Percentiles rank a stretch among this genome's conserved stretches.
Conservation (phyloP, 2,329 filamentous ascomycete genomes). For the Monascus ruber region DNA sequence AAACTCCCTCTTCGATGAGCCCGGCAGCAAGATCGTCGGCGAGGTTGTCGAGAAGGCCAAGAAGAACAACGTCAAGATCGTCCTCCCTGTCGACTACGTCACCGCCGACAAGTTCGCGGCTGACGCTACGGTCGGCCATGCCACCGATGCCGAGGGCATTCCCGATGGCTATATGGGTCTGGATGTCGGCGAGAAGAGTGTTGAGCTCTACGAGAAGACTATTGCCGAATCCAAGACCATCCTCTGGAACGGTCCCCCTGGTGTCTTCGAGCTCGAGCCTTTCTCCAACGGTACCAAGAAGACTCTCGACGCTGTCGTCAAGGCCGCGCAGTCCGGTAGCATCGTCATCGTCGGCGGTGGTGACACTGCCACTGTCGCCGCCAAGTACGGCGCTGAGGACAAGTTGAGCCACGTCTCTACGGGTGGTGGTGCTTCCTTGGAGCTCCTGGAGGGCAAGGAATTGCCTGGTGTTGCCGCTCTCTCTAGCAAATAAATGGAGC, state of each 20-base stretch:
- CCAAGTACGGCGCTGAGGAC: conserved; percentile 91
- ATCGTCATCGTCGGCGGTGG: conserved; percentile 98
- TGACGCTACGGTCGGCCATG: conserved; percentile 68
- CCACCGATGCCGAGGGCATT: conserved; percentile 79
- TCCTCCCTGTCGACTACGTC: conserved; percentile 89
- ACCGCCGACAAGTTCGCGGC: conserved; percentile 90
- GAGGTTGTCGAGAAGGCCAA: conserved; percentile 89
- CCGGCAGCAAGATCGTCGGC: conserved; percentile 80
- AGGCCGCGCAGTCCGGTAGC: conserved; percentile 69
- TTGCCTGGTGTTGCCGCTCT: conserved; percentile 87
- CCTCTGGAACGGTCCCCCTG: conserved; percentile 95
- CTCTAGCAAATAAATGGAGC: conserved; percentile 53
- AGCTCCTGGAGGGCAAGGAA: conserved; percentile 96
- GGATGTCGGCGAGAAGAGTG: conserved; percentile 80
- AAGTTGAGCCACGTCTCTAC: conserved; percentile 98
- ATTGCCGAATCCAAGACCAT: conserved; percentile 89
- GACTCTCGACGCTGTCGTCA: conserved; percentile 79
- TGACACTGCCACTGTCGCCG: conserved; percentile 94
- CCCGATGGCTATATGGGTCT: conserved; percentile 97
- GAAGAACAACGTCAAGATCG: conserved; percentile 89
- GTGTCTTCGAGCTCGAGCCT: conserved; percentile 94
- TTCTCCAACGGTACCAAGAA: conserved; percentile 89
- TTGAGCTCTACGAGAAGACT: conserved; percentile 76
- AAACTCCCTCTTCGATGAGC: conserved; percentile 83
- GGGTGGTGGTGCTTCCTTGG: conserved; percentile 86